A percentile compares a stretch with the other conserved stretches of the same genome.
These are phyloP conservation scores for Trichoderma simmonsii DNA, from an alignment of 2,329 filamentous ascomycete genomes.

Conservation along the genomic window DNA sequence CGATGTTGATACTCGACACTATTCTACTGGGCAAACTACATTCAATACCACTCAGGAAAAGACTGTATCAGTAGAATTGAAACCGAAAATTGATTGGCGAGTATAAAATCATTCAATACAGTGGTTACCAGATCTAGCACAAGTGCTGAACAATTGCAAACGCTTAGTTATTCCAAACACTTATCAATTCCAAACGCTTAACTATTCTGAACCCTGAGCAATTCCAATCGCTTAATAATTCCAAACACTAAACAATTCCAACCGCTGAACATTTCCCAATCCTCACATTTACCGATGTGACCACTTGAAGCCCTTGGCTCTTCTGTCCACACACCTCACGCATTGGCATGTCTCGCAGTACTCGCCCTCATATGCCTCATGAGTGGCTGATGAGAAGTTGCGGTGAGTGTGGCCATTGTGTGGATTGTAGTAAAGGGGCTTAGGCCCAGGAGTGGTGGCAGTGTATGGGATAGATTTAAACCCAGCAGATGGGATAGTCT, in stretches of 20 bases:
- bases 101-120: neutral
- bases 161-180: no score
- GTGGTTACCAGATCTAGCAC: no score
- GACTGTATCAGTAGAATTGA: neutral
- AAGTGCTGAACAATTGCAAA: no score
- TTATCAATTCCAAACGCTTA: no score
- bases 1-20: neutral
- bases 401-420: neutral
- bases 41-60: neutral
- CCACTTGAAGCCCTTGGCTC: neutral
- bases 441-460: neutral
- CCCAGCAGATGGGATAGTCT: neutral
- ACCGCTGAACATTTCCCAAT: neutral
- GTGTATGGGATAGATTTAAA: neutral
- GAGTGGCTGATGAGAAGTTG: neutral
- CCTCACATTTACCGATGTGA: neutral
- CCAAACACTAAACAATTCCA: neutral
- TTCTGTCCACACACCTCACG: neutral
- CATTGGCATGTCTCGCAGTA: neutral
- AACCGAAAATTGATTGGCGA: neutral
- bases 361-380: neutral
- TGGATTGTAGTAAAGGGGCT: neutral
- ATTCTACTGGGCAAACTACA: neutral
- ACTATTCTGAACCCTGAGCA: no score
- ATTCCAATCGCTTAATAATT: no score